Evolutionary conservation across 352 stramenopile species (phyloP).

Genomic region (Globisporangium echinulatum): DNA sequence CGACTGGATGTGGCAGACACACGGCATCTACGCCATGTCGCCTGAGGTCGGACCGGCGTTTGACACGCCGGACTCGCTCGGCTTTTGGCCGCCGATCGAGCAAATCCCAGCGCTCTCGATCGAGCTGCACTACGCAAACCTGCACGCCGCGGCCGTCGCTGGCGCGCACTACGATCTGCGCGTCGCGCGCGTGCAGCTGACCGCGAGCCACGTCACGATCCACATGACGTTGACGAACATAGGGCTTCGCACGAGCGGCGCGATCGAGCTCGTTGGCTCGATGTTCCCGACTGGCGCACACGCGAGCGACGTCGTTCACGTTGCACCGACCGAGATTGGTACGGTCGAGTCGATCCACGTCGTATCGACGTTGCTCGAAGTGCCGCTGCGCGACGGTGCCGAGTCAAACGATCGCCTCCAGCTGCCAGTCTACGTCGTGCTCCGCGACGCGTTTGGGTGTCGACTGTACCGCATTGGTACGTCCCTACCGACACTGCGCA

Average conservation of each 20-base stretch:
- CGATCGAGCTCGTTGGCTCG: slow-evolving; percentile 30
- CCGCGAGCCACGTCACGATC: slow-evolving; percentile 17
- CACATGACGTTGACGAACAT: slow-evolving; percentile 29
- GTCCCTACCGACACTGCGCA: slow-evolving; percentile 5
- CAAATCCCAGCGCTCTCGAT: slow-evolving; percentile 49
- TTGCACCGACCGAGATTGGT: slow-evolving; percentile 15
- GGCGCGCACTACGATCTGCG: slow-evolving; percentile 50
- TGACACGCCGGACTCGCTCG: slow-evolving; percentile 19
- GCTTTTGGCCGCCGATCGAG: slow-evolving; percentile 63
- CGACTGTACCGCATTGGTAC: slow-evolving; percentile 53
- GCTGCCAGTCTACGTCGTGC: slow-evolving; percentile 31
- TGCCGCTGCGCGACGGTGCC: slow-evolving; percentile 6
- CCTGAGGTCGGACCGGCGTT: slow-evolving; percentile 75
- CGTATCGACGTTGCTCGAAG: slow-evolving; percentile 3
- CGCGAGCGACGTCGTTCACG: slow-evolving; percentile 18
- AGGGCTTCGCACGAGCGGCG: slow-evolving; percentile 22
- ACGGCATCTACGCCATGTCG: slow-evolving; percentile 82
- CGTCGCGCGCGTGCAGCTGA: slow-evolving; percentile 19
- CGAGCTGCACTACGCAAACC: slow-evolving; percentile 73
- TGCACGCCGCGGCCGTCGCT: slow-evolving; percentile 40
- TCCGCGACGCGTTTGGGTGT: slow-evolving; percentile 46
- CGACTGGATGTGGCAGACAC: slow-evolving; percentile 80
- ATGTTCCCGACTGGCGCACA: slow-evolving; percentile 27
- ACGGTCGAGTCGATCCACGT: slow-evolving; percentile 9
- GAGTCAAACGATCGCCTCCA: slow-evolving; percentile 4